phyloP scores from a whole-genome alignment of 805 yeast genomes.

The Pichia rugopelliculosa region DNA sequence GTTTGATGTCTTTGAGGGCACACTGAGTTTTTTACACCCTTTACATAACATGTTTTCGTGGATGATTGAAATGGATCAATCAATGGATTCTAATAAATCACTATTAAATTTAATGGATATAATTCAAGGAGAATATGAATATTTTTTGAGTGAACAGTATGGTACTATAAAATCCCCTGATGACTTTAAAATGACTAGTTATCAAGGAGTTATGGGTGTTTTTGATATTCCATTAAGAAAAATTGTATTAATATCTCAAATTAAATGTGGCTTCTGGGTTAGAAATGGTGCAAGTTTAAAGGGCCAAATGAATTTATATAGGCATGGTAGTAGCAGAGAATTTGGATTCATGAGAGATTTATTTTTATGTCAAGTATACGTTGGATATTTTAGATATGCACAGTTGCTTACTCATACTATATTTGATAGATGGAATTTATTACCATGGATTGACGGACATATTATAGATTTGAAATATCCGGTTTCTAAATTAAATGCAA shows the following conservation, averaged over 20 bases:
- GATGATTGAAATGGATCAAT: slow-evolving; percentile 49
- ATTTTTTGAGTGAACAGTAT: slow-evolving; percentile 6
- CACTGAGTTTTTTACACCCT: slow-evolving; percentile 73
- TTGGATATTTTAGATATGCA: slow-evolving; percentile 43
- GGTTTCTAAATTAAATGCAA: slow-evolving; percentile 24
- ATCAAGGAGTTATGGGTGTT: slow-evolving; percentile 27
- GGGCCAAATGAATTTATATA: slow-evolving; percentile 72
- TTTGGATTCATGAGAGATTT: slow-evolving; percentile 76
- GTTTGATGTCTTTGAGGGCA: slow-evolving; percentile 37
- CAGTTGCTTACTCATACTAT: slow-evolving; percentile 49
- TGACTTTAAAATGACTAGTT: slow-evolving; percentile 2
- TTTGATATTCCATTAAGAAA: slow-evolving; percentile 76
- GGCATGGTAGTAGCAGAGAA: slow-evolving; percentile 72
- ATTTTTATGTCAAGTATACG: slow-evolving; percentile 56
- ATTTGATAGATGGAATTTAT: slow-evolving; percentile 63
- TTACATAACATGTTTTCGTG: slow-evolving; percentile 66
- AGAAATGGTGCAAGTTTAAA: slow-evolving; percentile 81
- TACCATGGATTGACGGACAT: slow-evolving; percentile 43
- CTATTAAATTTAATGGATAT: slow-evolving; percentile 12
- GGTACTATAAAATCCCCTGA: not conserved
- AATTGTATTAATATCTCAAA: slow-evolving; percentile 71
- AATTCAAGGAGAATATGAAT: slow-evolving; percentile 16
- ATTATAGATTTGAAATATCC: slow-evolving; percentile 38
- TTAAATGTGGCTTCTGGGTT: slow-evolving; percentile 88
- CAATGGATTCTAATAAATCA: slow-evolving; percentile 13